A percentile compares a stretch with the other conserved stretches of the same genome.
These are phyloP conservation scores for Acrodontium crateriforme DNA, from an alignment of 2,329 filamentous ascomycete species.

Conservation along the genomic window DNA sequence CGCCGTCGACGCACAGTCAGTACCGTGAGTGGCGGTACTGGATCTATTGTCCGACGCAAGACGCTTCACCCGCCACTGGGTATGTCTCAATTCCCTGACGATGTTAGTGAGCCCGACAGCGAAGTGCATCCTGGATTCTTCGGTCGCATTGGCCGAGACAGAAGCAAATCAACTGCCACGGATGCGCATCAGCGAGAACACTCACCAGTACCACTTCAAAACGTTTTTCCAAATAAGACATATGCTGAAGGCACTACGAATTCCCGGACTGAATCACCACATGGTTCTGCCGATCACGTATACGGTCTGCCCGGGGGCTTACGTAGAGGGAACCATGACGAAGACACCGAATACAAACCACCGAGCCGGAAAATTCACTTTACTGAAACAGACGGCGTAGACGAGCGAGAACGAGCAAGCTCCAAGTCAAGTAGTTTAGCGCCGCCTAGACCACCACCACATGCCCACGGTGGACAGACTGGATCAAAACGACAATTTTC, in stretches of 20 bases:
- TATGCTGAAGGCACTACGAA: slow-evolving; percentile 12
- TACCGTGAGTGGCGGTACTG: slow-evolving; percentile 17
- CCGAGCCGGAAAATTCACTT: slow-evolving; percentile 7
- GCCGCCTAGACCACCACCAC: slow-evolving; percentile 46
- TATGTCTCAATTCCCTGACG: slow-evolving; percentile 69
- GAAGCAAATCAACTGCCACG: slow-evolving; percentile 2
- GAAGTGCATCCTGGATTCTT: slow-evolving; percentile 37
- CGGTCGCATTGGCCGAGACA: slow-evolving; percentile 19
- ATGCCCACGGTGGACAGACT: slow-evolving; percentile 12
- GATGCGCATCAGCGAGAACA: slow-evolving; percentile 6
- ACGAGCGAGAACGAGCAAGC: slow-evolving; percentile 27
- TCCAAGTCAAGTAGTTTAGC: slow-evolving; percentile 31
- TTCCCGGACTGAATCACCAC: too few species aligned
- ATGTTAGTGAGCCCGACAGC: slow-evolving; percentile 27
- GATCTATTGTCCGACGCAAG: slow-evolving; percentile 33
- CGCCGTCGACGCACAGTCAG: slow-evolving; percentile 52
- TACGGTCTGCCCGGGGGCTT: slow-evolving; percentile 36
- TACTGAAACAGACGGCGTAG: slow-evolving; percentile 14
- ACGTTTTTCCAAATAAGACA: slow-evolving; percentile 11
- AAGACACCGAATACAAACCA: slow-evolving; percentile 33
- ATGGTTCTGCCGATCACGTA: slow-evolving; percentile 33
- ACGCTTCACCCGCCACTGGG: slow-evolving; percentile 63
- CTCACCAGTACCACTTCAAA: slow-evolving; percentile 23
- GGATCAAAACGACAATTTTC: slow-evolving; percentile 74
- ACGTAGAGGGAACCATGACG: slow-evolving; percentile 25